phyloP scores from a whole-genome alignment of 768 basidiomycete species.

The Arthromyces matolae region DNA sequence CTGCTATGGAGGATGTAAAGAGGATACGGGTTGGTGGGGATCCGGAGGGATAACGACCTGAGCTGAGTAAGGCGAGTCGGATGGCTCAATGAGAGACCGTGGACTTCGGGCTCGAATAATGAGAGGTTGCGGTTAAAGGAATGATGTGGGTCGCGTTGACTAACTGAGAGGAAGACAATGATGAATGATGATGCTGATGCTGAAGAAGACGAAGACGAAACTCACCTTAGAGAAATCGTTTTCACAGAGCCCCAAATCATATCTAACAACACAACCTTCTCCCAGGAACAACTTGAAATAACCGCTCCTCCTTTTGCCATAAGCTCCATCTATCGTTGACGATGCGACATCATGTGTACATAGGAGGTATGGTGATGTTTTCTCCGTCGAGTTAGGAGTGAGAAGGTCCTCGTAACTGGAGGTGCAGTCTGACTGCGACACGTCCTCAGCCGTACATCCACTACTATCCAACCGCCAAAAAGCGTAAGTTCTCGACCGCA shows the following conservation, averaged over 20 bases:
- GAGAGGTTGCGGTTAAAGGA: conserved; percentile 35
- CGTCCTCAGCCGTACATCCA: conserved; percentile 24
- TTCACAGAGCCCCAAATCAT: conserved; percentile 24
- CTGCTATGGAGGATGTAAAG: conserved; percentile 36
- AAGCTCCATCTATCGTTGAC: conserved; percentile 25
- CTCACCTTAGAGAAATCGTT: conserved; percentile 24
- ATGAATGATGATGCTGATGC: too few relatives aligned
- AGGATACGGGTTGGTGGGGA: conserved; percentile 25
- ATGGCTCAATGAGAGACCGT: conserved; percentile 31
- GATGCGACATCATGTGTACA: conserved; percentile 18
- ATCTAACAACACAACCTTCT: conserved; percentile 25
- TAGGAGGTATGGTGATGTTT: conserved; percentile 22
- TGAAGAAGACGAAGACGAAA: too few relatives aligned
- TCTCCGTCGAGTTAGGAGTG: conserved; percentile 12
- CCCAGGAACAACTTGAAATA: conserved; percentile 23
- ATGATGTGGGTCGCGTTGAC: conserved; percentile 27
- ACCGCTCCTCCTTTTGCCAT: conserved; percentile 27
- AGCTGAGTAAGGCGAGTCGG: conserved; percentile 21
- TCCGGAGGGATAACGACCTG: conserved; percentile 13
- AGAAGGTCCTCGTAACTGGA: conserved; percentile 32
- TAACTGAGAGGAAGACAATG: conserved; percentile 16
- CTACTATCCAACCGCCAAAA: conserved; percentile 30
- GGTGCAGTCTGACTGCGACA: conserved; percentile 20
- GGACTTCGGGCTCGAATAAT: conserved; percentile 41
- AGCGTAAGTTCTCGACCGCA: conserved; percentile 30